Evolutionary conservation across 192 early-diverging fungal genomes (phyloP), one percentile per base, ranked within the genome.

Genomic region (Haplosporangium gracile): DNA sequence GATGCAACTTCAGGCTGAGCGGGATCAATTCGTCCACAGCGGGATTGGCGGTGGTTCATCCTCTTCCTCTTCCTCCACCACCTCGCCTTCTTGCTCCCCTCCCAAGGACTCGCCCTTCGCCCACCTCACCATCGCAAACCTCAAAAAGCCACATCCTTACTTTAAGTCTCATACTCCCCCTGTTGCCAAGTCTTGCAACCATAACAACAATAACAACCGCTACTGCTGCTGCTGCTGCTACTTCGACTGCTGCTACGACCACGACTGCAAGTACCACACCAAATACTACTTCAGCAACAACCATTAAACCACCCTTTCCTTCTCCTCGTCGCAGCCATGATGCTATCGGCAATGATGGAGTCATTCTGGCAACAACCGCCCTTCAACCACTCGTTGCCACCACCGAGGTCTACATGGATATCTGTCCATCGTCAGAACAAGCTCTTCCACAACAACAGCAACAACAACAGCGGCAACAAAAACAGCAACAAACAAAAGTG

Each of bases 1-100:
- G 10, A 85, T 85, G 83, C 83, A 85, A 34, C 83, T 85, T 55
- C 83, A 85, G 78, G 78, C 77, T 38, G 83, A 85, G 74, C 77
- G 83, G 45, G 81, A 82, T 45, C 68, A 79, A 26, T 85, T 85
- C 74, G 83, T 85, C n/a, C 83, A 80, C 29, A 47, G 71, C 18
- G 83, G 83, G 68, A 85, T 85, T 34, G 83, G 83, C 45, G 83
- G 83, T 70, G 82, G 82, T 1, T 84, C 77, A 5, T 84, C 82
- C 51, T 83, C 82, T 10, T 74, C 81, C 24, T 83, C 82, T 15
- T 40, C 75, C 55, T 63, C 74, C 24, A 38, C 70, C 24, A 57
- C 75, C 8, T 57, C 77, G 45, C 72, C 82, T 7, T 57, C 82
- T 34, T 70, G 81, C 34, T 82, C 81, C 13, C 76, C 81, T 5